phyloP scores from a whole-genome alignment of 108 stramenopile species.

The Cyclotella baltica region DNA sequence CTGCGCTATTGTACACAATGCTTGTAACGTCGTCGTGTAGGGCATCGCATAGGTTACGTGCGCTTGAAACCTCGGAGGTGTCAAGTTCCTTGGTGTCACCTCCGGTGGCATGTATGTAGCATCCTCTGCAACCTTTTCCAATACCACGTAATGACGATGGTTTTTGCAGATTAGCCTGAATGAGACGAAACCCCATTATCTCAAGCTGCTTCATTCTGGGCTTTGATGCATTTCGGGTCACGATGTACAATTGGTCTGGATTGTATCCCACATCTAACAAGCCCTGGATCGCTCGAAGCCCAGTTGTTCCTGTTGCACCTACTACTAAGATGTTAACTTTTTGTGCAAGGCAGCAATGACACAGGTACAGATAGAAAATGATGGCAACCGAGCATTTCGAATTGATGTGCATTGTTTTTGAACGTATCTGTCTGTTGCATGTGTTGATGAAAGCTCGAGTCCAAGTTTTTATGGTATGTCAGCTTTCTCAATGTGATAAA shows the following conservation, averaged over 20 bases:
- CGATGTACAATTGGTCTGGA: slow-evolving; percentile 7
- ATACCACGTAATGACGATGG: slow-evolving; percentile 6
- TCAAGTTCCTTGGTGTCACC: slow-evolving; percentile 23
- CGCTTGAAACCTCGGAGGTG: slow-evolving; percentile 17
- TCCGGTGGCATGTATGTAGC: slow-evolving; percentile 29
- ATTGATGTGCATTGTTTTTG: too few species aligned
- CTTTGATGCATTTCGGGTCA: slow-evolving; percentile 18
- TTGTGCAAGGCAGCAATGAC: not conserved
- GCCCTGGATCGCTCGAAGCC: slow-evolving; percentile 25
- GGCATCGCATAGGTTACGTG: slow-evolving; percentile 14
- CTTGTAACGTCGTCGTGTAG: not conserved
- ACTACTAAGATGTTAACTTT: slow-evolving; percentile 20
- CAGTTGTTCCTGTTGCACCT: slow-evolving; percentile 28
- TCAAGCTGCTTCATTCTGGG: not conserved
- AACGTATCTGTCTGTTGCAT: too few species aligned
- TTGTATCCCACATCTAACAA: slow-evolving; percentile 30
- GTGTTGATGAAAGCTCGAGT: too few species aligned
- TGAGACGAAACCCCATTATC: not conserved
- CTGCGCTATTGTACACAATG: slow-evolving; percentile 35
- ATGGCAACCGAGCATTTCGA: too few species aligned
- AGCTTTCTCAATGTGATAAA: too few species aligned
- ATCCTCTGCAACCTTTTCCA: slow-evolving; percentile 4
- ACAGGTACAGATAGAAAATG: too few species aligned
- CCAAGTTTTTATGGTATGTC: too few species aligned
- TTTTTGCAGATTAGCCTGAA: slow-evolving; percentile 13